Evolutionary conservation across 176 grass and related monocot species (phyloP).

Genomic region (Leersia perrieri): DNA sequence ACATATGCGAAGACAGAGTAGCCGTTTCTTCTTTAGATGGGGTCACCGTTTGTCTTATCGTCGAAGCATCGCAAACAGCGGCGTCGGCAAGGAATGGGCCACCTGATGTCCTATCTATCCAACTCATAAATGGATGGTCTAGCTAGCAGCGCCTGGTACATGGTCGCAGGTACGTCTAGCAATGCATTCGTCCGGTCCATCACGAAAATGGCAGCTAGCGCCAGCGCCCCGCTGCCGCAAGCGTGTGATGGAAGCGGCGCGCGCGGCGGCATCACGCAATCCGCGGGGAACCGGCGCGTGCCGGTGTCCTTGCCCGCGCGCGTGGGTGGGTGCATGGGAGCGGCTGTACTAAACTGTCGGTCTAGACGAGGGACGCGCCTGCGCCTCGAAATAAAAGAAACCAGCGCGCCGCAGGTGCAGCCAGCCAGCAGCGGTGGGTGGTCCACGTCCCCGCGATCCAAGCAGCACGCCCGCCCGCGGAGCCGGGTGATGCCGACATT

Average conservation of each 20-base stretch:
- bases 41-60: background rate
- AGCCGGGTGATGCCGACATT: conserved; percentile 39
- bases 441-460: conserved; percentile 35
- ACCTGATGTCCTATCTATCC: background rate
- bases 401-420: background rate
- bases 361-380: background rate
- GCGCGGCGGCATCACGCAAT: conserved; percentile 50
- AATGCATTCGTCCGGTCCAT: background rate
- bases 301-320: background rate
- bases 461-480: conserved; percentile 33
- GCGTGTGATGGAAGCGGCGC: conserved; percentile 51
- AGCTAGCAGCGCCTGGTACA: background rate
- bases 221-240: conserved; percentile 14
- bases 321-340: conserved; percentile 1
- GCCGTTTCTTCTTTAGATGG: too few relatives aligned
- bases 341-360: conserved; percentile 36
- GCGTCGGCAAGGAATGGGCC: conserved; percentile 24
- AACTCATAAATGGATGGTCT: conserved; percentile 28
- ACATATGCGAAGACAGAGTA: too few relatives aligned
- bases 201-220: conserved; percentile 24
- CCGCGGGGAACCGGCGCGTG: conserved; percentile 49
- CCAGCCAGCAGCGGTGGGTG: conserved; percentile 5
- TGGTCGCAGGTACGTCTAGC: conserved; percentile 7
- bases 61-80: background rate
- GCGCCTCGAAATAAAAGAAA: conserved; percentile 30